Evolutionary conservation across 306 rosid genomes (phyloP).

Genomic region (Quercus wislizeni): DNA sequence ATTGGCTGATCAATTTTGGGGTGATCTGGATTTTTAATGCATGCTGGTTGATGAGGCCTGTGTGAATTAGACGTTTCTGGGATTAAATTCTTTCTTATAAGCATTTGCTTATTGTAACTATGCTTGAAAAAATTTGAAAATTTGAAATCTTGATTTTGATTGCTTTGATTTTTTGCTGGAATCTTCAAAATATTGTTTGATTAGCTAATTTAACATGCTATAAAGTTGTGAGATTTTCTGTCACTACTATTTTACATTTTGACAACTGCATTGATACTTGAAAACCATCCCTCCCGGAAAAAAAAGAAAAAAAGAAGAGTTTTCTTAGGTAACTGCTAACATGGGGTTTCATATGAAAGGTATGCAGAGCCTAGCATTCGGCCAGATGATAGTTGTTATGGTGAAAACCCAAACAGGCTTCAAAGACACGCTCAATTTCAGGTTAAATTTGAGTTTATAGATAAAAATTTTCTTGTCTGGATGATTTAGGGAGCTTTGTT

Average conservation of each 20-base stretch:
- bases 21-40: not conserved
- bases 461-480: conserved; percentile 6
- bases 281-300: too few relatives aligned
- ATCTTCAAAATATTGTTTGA: not conserved
- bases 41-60: not conserved
- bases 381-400: conserved; percentile 96
- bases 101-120: not conserved
- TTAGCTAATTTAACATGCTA: not conserved
- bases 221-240: not conserved
- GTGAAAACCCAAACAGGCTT: conserved; percentile 98
- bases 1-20: too few relatives aligned
- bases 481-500: not conserved
- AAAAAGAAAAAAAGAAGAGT: conserved; percentile 12
- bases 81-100: not conserved
- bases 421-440: conserved; percentile 97
- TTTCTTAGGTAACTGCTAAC: conserved; percentile 21
- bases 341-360: conserved; percentile 49
- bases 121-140: not conserved
- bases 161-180: not conserved
- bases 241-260: not conserved
- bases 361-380: conserved; percentile 90
- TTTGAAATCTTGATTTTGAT: not conserved
- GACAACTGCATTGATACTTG: not conserved
- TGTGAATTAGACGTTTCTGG: not conserved
- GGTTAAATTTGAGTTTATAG: conserved; percentile 38